These are phyloP conservation scores for Flaveria ramosissima DNA, from an alignment of 129 eudicot genomes.

Conservation along the genomic window DNA sequence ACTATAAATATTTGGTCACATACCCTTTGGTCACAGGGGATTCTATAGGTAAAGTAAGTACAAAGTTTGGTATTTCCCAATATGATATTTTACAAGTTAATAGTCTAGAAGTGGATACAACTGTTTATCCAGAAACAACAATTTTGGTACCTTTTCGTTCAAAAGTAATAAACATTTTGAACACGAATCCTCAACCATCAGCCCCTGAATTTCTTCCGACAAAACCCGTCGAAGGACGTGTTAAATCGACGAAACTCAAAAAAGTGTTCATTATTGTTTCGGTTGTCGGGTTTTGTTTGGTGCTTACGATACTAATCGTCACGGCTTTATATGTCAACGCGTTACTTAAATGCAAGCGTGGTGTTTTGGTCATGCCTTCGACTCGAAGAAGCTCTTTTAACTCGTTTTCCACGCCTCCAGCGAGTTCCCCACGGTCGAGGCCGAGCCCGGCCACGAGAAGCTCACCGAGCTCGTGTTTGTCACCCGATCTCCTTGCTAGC, in stretches of 20 bases:
- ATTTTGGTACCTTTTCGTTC: slow-evolving; percentile 57
- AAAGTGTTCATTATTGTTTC: slow-evolving; percentile 49
- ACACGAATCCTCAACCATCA: slow-evolving; percentile 52
- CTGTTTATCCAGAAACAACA: slow-evolving; percentile 69
- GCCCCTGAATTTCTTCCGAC: slow-evolving; percentile 57
- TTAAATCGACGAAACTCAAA: slow-evolving; percentile 35
- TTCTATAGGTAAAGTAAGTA: slow-evolving; percentile 31
- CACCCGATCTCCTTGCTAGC: slow-evolving; percentile 70
- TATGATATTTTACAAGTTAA: slow-evolving; percentile 51
- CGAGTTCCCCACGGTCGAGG: slow-evolving; percentile 48
- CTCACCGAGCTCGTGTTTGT: slow-evolving; percentile 74
- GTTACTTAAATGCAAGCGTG: slow-evolving; percentile 43
- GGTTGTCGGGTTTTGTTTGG: slow-evolving; percentile 40
- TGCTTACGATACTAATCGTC: slow-evolving; percentile 39
- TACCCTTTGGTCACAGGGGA: slow-evolving; percentile 62
- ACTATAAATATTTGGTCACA: slow-evolving; percentile 54
- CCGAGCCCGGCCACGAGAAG: slow-evolving; percentile 47
- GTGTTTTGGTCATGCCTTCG: slow-evolving; percentile 33
- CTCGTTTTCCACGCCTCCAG: slow-evolving; percentile 51
- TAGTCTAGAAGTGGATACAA: slow-evolving; percentile 31
- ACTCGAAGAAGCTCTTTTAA: slow-evolving; percentile 49
- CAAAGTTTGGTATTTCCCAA: slow-evolving; percentile 47
- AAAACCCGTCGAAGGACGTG: slow-evolving; percentile 31
- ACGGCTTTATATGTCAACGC: slow-evolving; percentile 56
- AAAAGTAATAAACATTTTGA: slow-evolving; percentile 32